phyloP scores from a whole-genome alignment of 371 early-diverging fungal species.

The Lichtheimia ramosa region DNA sequence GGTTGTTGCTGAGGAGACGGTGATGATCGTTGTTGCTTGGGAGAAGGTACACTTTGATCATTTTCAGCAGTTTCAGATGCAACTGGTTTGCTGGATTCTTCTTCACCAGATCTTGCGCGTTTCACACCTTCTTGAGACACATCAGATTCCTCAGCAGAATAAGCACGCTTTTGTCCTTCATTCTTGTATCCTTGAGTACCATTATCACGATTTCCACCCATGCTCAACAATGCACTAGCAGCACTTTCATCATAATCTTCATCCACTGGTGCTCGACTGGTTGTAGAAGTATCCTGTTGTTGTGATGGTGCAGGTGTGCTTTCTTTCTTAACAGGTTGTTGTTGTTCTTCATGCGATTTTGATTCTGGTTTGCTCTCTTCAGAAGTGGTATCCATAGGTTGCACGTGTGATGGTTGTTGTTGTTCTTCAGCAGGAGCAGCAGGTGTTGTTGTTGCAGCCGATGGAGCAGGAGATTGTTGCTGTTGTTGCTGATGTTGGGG shows the following conservation, averaged over 20 bases:
- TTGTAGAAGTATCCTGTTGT: not conserved
- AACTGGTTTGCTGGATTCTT: not conserved
- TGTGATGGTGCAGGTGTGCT: not conserved
- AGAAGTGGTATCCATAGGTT: not conserved
- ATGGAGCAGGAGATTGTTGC: not conserved
- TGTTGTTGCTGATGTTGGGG: conserved; percentile 9
- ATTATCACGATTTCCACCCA: conserved; percentile 8
- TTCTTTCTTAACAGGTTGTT: conserved; percentile 1
- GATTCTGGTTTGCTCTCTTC: conserved; percentile 9
- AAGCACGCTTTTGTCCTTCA: conserved; percentile 14
- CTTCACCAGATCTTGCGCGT: conserved; percentile 8
- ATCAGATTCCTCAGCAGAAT: conserved; percentile 11
- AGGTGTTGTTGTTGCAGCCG: conserved; percentile 9
- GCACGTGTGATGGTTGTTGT: not conserved
- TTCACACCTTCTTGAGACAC: conserved; percentile 4
- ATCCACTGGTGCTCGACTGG: conserved; percentile 4
- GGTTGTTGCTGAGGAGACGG: not conserved
- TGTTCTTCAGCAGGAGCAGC: not conserved
- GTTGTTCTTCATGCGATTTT: conserved; percentile 2
- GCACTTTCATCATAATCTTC: conserved; percentile 26
- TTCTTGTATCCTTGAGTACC: conserved; percentile 1
- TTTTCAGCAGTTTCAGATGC: not conserved
- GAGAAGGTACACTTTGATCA: not conserved
- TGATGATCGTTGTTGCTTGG: not conserved
- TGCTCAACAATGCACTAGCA: conserved; percentile 22